These are phyloP conservation scores for Amphicarpaea edgeworthii DNA, from an alignment of 306 rosid species.

Conservation along the genomic window DNA sequence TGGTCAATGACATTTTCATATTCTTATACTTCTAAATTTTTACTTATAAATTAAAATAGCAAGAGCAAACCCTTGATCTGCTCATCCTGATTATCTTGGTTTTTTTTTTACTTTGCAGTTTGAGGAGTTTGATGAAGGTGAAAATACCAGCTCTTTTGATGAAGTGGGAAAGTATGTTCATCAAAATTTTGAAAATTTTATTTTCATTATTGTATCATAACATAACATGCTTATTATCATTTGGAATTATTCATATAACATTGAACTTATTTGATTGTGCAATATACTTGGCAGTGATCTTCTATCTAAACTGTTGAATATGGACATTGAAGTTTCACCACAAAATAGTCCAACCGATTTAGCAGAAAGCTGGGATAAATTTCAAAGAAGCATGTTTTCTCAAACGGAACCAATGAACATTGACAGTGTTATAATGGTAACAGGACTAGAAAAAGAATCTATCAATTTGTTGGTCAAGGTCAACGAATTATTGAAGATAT, in stretches of 20 bases:
- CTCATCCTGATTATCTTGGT: slow-evolving; percentile 23
- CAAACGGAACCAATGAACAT: slow-evolving; percentile 45
- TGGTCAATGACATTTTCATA: slow-evolving; percentile 27
- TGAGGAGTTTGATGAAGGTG: slow-evolving; percentile 58
- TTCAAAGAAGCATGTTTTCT: slow-evolving; percentile 48
- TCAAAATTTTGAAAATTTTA: slow-evolving; percentile 1
- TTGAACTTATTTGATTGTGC: slow-evolving; percentile 27
- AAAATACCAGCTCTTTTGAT: slow-evolving; percentile 43
- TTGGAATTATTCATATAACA: slow-evolving; percentile 18
- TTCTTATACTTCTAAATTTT: slow-evolving; percentile 34
- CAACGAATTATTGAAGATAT: slow-evolving; percentile 43
- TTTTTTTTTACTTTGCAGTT: slow-evolving; percentile 52
- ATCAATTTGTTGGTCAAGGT: slow-evolving; percentile 47
- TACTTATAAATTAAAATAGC: not conserved
- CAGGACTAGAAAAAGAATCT: slow-evolving; percentile 46
- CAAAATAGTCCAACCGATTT: slow-evolving; percentile 41
- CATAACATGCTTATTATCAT: slow-evolving; percentile 28
- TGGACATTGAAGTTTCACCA: slow-evolving; percentile 50
- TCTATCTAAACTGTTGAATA: slow-evolving; percentile 48
- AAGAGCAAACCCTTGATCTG: not conserved
- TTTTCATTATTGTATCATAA: slow-evolving; percentile 2
- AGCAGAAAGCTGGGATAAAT: slow-evolving; percentile 36
- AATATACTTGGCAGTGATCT: slow-evolving; percentile 55
- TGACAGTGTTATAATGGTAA: slow-evolving; percentile 25
- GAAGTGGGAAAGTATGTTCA: slow-evolving; percentile 62